Conservation (phyloP, 768 basidiomycete genomes). For the Coprinopsis sp. region DNA sequence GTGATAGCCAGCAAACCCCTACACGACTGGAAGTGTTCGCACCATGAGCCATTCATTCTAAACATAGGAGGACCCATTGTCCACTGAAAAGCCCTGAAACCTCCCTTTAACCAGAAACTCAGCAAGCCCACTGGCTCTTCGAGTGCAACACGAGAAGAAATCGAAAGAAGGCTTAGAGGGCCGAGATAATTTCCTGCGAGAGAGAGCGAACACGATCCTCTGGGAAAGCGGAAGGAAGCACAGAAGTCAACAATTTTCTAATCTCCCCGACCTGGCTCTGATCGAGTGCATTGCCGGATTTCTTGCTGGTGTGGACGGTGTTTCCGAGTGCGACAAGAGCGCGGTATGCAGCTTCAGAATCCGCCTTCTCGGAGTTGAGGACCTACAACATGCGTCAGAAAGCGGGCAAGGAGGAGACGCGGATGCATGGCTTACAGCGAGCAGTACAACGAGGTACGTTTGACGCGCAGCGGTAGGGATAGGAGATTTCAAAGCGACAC, state of each 20-base stretch:
- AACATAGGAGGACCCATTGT: too few species aligned
- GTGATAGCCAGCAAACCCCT: too few species aligned
- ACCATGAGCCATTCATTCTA: too few species aligned
- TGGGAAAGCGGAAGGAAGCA: slow-evolving; percentile 44
- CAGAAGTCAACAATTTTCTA: slow-evolving; percentile 31
- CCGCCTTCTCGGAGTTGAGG: slow-evolving; percentile 44
- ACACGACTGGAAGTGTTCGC: too few species aligned
- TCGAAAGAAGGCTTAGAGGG: slow-evolving; percentile 36
- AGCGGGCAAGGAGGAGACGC: background rate
- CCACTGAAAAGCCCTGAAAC: too few species aligned
- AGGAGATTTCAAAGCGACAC: slow-evolving; percentile 42
- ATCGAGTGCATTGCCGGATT: slow-evolving; percentile 29
- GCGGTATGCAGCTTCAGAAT: slow-evolving; percentile 70
- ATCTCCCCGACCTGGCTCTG: slow-evolving; percentile 38
- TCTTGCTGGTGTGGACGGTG: slow-evolving; percentile 47
- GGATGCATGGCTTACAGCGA: slow-evolving; percentile 37
- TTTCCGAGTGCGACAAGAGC: slow-evolving; percentile 72
- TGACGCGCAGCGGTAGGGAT: slow-evolving; percentile 36
- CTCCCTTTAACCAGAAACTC: too few species aligned
- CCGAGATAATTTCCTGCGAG: slow-evolving; percentile 40
- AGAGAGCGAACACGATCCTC: slow-evolving; percentile 58
- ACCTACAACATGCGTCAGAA: slow-evolving; percentile 29
- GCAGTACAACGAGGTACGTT: slow-evolving; percentile 40
- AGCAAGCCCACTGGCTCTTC: too few species aligned
- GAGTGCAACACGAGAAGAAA: too few species aligned